Conservation (phyloP, 2,329 filamentous ascomycete genomes). For the Colletotrichum gigasporum region DNA sequence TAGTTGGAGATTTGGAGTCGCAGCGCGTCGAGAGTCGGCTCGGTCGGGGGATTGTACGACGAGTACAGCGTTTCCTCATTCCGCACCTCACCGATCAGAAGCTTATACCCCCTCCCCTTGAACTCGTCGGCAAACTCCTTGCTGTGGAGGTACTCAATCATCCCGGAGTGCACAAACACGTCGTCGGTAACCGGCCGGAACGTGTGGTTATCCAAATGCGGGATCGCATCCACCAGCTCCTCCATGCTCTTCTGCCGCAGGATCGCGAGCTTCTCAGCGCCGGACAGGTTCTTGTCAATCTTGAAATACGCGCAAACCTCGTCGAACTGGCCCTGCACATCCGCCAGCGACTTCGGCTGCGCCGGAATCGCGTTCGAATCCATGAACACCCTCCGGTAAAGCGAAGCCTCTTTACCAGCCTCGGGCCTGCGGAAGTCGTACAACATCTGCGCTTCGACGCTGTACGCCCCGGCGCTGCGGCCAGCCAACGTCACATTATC, state of each 20-base stretch:
- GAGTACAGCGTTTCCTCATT: conserved; percentile 56
- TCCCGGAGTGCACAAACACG: conserved; percentile 47
- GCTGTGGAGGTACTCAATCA: conserved; percentile 48
- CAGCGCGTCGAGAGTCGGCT: conserved; percentile 44
- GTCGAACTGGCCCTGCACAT: conserved; percentile 51
- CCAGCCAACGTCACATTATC: conserved; percentile 52
- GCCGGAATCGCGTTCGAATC: conserved; percentile 56
- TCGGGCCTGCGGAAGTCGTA: conserved; percentile 46
- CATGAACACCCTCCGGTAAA: conserved; percentile 51
- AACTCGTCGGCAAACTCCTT: conserved; percentile 49
- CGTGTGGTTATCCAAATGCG: conserved; percentile 53
- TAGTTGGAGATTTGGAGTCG: conserved; percentile 52
- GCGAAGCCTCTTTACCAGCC: conserved; percentile 14
- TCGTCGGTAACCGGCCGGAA: conserved; percentile 55
- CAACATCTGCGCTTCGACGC: conserved; percentile 50
- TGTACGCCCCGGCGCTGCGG: conserved; percentile 54
- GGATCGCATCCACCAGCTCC: conserved; percentile 45
- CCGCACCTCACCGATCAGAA: conserved; percentile 53
- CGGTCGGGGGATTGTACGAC: conserved; percentile 47
- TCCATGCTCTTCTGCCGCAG: conserved; percentile 42
- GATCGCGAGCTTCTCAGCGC: conserved; percentile 41
- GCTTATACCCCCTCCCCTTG: conserved; percentile 40
- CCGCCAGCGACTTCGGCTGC: conserved; percentile 49
- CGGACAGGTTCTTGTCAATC: conserved; percentile 35
- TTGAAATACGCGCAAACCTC: conserved; percentile 49